phyloP scores from a whole-genome alignment of 495 filamentous ascomycete species.

The Aspergillus sclerotioniger region DNA sequence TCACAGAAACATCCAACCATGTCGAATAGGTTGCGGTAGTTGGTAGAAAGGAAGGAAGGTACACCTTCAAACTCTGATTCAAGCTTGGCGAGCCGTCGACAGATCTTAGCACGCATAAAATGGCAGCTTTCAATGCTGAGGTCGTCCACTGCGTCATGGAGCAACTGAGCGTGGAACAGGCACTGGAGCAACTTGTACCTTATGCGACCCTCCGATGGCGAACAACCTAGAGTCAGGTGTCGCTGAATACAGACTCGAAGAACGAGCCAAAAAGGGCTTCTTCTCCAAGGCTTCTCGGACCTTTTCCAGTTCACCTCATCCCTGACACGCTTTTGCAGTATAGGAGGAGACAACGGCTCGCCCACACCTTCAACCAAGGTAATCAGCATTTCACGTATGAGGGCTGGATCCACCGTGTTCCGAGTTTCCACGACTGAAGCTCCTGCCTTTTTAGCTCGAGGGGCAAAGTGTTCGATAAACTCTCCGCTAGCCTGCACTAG shows the following conservation, averaged over 20 bases:
- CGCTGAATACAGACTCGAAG: constrained; percentile 53
- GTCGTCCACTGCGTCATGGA: constrained; percentile 29
- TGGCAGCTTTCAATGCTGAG: constrained; percentile 28
- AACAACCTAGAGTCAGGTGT: constrained; percentile 39
- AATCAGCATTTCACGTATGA: constrained; percentile 54
- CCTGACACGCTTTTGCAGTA: constrained; percentile 51
- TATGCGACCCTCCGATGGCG: constrained; percentile 40
- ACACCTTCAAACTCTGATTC: constrained; percentile 24
- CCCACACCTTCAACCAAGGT: constrained; percentile 53
- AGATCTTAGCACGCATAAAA: constrained; percentile 52
- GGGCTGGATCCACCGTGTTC: constrained; percentile 49
- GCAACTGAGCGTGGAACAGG: constrained; percentile 39
- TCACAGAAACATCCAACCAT: constrained; percentile 19
- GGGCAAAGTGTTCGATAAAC: constrained; percentile 50
- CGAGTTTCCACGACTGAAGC: constrained; percentile 46
- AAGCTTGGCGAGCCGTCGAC: constrained; percentile 59
- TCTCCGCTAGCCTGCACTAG: constrained; percentile 58
- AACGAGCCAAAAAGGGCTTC: constrained; percentile 55
- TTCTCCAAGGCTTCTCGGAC: constrained; percentile 51
- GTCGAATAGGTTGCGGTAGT: constrained; percentile 21
- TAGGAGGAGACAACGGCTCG: constrained; percentile 18
- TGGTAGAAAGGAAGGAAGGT: neutral
- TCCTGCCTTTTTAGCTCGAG: constrained; percentile 47
- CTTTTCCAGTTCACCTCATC: constrained; percentile 52
- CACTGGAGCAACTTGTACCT: constrained; percentile 57